Evolutionary conservation across 2,329 filamentous ascomycete species (phyloP), one percentile per base, ranked within the genome.

Genomic region (Alternaria rosae): DNA sequence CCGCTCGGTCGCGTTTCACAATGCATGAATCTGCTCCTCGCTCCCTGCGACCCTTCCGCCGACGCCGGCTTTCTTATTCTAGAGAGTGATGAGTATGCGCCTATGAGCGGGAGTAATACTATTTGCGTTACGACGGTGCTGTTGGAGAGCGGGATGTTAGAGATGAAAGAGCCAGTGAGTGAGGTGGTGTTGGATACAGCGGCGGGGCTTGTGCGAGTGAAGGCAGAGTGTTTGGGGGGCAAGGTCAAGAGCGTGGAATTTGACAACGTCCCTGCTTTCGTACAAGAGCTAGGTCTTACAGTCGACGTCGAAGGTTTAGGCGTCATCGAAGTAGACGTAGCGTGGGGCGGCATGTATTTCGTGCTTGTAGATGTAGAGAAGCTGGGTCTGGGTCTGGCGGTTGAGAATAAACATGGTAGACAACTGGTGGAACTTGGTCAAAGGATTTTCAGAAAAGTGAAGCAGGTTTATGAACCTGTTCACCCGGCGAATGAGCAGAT

Each of bases 271-370:
- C 79, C 83, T 0, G 64, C 80, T 0, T 84, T 84, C 64, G 81
- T 81, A 5, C 78, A 74, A 38, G 73, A 68, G 6, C 70, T 85
- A 2, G 82, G 82, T 64, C 63, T 84, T 3, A 62, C 54, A 0
- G 79, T 84, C 3, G 32, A 28, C 23, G 47, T 51, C 2, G 28
- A 30, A 7, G 47, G 47, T 4, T 12, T 51, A 9, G 17, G 12
- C 3, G 47, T n/a, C 2, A 28, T 50, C 0, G 28, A 50, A 20
- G 47, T 50, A 28, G 82, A 85, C 55, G 74, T 85, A 50, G 82
- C 80, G 13, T 84, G 79, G 72, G 83, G 83, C 7, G 83, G 83
- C 1, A 83, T 82, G 82, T 77, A 79, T 62, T 85, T 81, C 56
- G 79, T 72, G 3, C 51, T 85, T 9, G 80, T 84, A 0, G 80